Conservation (phyloP, 2,329 filamentous ascomycete genomes). For the Aspergillus sp. region DNA sequence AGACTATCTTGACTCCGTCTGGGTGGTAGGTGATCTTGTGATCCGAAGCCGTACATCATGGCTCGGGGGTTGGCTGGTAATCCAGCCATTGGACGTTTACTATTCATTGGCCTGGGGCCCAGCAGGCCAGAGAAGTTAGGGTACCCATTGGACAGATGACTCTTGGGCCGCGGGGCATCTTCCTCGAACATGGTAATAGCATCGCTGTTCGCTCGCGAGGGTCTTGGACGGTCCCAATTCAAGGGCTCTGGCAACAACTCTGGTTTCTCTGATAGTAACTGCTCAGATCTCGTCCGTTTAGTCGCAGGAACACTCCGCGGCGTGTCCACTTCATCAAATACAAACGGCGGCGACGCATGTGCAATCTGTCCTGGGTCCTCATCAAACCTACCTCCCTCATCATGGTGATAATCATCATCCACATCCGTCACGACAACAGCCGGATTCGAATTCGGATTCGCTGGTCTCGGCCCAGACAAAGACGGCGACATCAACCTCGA, state of each 20-base stretch:
- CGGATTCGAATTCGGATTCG: constrained; percentile 2
- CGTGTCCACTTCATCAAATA: constrained; percentile 9
- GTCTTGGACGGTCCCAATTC: constrained; percentile 20
- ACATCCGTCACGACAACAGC: neutral
- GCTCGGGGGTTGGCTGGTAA: constrained; percentile 32
- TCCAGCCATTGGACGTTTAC: constrained; percentile 15
- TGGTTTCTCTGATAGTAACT: constrained; percentile 29
- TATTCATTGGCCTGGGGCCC: constrained; percentile 2
- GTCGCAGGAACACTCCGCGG: constrained; percentile 25
- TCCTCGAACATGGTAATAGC: constrained; percentile 36
- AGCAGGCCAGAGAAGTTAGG: constrained; percentile 2
- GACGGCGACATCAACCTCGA: constrained; percentile 14
- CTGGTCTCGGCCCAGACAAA: constrained; percentile 12
- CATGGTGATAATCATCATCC: constrained; percentile 4
- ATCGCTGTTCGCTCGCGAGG: constrained; percentile 21
- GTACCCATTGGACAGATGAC: constrained; percentile 8
- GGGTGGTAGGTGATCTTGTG: constrained; percentile 8
- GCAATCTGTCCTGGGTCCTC: neutral
- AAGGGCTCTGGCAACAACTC: constrained; percentile 34
- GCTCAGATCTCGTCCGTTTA: constrained; percentile 30
- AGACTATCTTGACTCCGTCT: constrained; percentile 6
- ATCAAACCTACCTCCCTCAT: neutral
- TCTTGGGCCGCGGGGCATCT: constrained; percentile 8
- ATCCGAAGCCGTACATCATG: constrained; percentile 21
- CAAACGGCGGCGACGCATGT: neutral